Conservation (phyloP, 2,329 filamentous ascomycete genomes). For the Cladophialophora yegresii region DNA sequence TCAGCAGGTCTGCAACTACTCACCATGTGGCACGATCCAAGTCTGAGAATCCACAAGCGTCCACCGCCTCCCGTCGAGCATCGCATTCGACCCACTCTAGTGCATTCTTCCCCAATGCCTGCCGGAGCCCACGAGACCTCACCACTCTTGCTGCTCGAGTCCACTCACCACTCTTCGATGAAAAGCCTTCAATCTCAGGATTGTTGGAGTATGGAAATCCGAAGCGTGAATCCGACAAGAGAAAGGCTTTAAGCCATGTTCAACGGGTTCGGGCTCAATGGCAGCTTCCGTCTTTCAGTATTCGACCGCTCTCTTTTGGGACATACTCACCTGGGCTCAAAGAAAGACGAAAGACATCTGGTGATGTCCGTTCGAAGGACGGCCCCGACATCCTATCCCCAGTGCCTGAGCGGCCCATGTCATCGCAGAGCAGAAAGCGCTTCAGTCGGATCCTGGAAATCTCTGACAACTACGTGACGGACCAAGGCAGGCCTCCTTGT, state of each 20-base stretch:
- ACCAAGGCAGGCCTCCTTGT: slow-evolving; percentile 11
- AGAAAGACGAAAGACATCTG: slow-evolving; percentile 33
- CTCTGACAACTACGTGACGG: slow-evolving; percentile 25
- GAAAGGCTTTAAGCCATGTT: not conserved
- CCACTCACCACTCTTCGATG: slow-evolving; percentile 31
- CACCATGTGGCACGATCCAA: slow-evolving; percentile 6
- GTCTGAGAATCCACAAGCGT: slow-evolving; percentile 20
- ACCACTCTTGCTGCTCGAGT: slow-evolving; percentile 35
- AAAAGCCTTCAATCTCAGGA: slow-evolving; percentile 21
- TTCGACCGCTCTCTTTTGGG: slow-evolving; percentile 32
- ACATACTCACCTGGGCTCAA: slow-evolving; percentile 6
- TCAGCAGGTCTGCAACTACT: not conserved
- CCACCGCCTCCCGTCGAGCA: slow-evolving; percentile 30
- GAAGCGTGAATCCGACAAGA: not conserved
- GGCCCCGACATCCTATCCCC: slow-evolving; percentile 38
- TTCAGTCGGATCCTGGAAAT: slow-evolving; percentile 41
- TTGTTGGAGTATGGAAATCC: slow-evolving; percentile 18
- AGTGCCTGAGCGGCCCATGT: slow-evolving; percentile 39
- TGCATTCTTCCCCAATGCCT: slow-evolving; percentile 35
- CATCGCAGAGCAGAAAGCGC: slow-evolving; percentile 37
- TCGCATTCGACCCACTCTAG: slow-evolving; percentile 25
- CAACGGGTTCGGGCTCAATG: slow-evolving; percentile 18
- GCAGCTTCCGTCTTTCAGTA: slow-evolving; percentile 32
- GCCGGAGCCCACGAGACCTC: slow-evolving; percentile 35
- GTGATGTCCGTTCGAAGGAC: slow-evolving; percentile 25